Percentiles rank a stretch among this genome's conserved stretches.
phyloP scores from a whole-genome alignment of 2,329 filamentous ascomycete species.

The Phialophora expanda region DNA sequence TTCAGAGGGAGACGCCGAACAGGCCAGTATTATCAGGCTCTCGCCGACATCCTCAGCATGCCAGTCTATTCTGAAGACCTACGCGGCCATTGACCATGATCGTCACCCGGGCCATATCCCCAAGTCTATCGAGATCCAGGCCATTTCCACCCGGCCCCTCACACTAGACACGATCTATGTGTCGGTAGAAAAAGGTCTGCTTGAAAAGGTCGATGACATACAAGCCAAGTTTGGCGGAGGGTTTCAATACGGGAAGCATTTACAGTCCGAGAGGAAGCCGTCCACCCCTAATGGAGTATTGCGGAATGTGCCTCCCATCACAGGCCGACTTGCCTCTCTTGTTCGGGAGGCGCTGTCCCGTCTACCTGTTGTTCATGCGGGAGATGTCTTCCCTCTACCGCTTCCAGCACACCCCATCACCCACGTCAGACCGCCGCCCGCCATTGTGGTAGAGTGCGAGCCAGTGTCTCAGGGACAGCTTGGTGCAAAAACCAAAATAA shows the following conservation, averaged over 20 bases:
- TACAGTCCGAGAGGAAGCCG: slow-evolving; percentile 30
- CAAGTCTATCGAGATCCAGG: slow-evolving; percentile 79
- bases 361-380: slow-evolving; percentile 78
- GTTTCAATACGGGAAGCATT: slow-evolving; percentile 39
- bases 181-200: slow-evolving; percentile 78
- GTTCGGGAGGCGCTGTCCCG: slow-evolving; percentile 76
- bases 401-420: slow-evolving; percentile 82
- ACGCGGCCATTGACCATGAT: slow-evolving; percentile 76
- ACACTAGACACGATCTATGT: slow-evolving; percentile 85
- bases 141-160: slow-evolving; percentile 80
- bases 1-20: slow-evolving; percentile 58
- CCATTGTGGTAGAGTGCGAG: slow-evolving; percentile 89
- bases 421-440: slow-evolving; percentile 80
- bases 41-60: slow-evolving; percentile 72
- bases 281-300: slow-evolving; percentile 25
- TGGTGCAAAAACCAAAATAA: slow-evolving; percentile 77
- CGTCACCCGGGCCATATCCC: slow-evolving; percentile 74
- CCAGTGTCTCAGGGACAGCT: slow-evolving; percentile 88
- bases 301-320: slow-evolving; percentile 33
- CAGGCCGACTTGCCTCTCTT: slow-evolving; percentile 49
- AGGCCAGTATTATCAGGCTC: slow-evolving; percentile 82
- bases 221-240: slow-evolving; percentile 80
- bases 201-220: slow-evolving; percentile 79
- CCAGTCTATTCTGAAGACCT: slow-evolving; percentile 75
- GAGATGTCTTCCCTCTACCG: slow-evolving; percentile 80